Percentiles rank a stretch among this genome's conserved stretches.
Evolutionary conservation across 202 grass and related monocot genomes (phyloP).

Genomic region (Hordeum pubiflorum): DNA sequence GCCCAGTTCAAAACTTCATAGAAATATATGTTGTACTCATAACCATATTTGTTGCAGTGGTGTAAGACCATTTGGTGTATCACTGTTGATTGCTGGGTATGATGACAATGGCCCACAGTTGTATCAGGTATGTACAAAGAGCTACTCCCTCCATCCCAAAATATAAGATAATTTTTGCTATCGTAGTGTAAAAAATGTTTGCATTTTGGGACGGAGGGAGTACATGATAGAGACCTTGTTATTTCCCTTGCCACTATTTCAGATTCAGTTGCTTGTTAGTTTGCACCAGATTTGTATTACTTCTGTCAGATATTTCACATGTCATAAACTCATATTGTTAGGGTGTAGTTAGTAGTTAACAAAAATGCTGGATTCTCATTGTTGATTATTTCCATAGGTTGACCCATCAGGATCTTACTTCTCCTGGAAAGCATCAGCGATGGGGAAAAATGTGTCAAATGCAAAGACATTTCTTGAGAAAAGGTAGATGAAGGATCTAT

Average conservation of each 20-base stretch:
- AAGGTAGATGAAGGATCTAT: slow-evolving; percentile 38
- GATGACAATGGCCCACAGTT: slow-evolving; percentile 94
- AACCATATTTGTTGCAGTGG: slow-evolving; percentile 56
- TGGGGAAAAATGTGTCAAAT: slow-evolving; percentile 98
- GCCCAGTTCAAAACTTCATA: background rate
- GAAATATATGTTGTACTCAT: background rate
- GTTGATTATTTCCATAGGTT: slow-evolving; percentile 49
- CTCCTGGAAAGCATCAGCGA: slow-evolving; percentile 98
- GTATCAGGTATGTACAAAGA: slow-evolving; percentile 63
- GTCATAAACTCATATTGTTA: background rate
- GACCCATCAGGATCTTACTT: slow-evolving; percentile 98
- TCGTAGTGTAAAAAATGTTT: no score
- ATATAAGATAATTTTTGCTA: no score
- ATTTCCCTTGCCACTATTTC: background rate
- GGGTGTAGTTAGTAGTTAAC: background rate
- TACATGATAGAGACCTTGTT: background rate
- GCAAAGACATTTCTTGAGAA: slow-evolving; percentile 98
- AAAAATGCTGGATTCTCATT: background rate
- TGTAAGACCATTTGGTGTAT: slow-evolving; percentile 97
- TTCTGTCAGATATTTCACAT: slow-evolving; percentile 2
- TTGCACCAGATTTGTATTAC: background rate
- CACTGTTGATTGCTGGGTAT: slow-evolving; percentile 83
- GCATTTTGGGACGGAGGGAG: no score
- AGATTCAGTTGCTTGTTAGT: background rate
- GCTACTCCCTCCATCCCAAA: background rate